phyloP scores from a whole-genome alignment of 202 grass and related monocot species.

The Digitaria exilis region DNA sequence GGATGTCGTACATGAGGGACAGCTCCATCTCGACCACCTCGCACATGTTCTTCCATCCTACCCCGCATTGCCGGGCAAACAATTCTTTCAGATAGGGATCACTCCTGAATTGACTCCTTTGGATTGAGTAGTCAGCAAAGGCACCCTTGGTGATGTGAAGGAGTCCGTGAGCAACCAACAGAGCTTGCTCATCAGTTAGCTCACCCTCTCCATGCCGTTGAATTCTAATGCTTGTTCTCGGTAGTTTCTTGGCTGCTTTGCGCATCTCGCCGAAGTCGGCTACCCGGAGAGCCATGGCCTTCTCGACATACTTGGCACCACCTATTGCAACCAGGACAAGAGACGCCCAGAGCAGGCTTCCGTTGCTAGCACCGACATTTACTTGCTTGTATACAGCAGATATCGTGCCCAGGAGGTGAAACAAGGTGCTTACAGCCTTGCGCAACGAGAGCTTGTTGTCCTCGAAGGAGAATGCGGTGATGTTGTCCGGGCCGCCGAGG shows the following conservation, averaged over 20 bases:
- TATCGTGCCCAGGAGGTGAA: neutral
- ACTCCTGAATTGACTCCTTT: no score
- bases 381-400: neutral
- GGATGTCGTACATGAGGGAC: constrained; percentile 42
- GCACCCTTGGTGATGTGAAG: constrained; percentile 9
- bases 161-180: constrained; percentile 18
- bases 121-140: neutral
- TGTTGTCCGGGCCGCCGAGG: neutral
- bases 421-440: neutral
- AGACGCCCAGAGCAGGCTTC: neutral
- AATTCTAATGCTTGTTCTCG: no score
- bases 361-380: neutral
- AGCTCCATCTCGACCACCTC: constrained; percentile 39
- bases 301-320: constrained; percentile 35
- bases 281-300: neutral
- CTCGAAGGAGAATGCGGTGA: constrained; percentile 44
- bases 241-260: neutral
- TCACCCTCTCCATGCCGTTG: no score
- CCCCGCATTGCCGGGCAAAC: neutral
- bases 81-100: neutral
- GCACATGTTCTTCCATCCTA: neutral
- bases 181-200: neutral
- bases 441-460: constrained; percentile 45
- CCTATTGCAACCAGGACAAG: constrained; percentile 9
- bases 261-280: neutral